phyloP scores from a whole-genome alignment of 2,329 filamentous ascomycete genomes.

The Trichophyton equinum region DNA sequence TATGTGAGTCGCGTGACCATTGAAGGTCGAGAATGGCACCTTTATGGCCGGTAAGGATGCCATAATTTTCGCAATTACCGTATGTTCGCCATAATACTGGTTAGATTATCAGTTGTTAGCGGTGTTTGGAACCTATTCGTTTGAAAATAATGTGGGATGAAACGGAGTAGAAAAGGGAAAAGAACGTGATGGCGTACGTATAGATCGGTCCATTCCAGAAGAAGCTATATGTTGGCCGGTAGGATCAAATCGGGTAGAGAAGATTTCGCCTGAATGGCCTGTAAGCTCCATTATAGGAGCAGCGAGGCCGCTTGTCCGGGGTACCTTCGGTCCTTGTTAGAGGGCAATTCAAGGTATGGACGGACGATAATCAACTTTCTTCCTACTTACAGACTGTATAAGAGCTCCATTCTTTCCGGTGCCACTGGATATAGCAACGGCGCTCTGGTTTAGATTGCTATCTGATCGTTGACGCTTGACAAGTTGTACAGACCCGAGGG shows the following conservation, averaged over 20 bases:
- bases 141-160: not conserved
- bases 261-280: conserved; percentile 69
- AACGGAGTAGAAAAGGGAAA: not conserved
- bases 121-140: not conserved
- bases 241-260: conserved; percentile 79
- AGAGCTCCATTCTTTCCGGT: conserved; percentile 49
- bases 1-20: conserved; percentile 89
- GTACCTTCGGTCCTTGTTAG: conserved; percentile 41
- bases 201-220: conserved; percentile 85
- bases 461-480: conserved; percentile 81
- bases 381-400: conserved; percentile 51
- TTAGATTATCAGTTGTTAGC: not conserved
- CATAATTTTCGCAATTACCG: conserved; percentile 89
- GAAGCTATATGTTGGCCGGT: conserved; percentile 83
- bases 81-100: conserved; percentile 87
- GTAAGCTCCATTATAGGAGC: conserved; percentile 83
- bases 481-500: conserved; percentile 61
- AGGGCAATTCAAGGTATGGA: not conserved
- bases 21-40: conserved; percentile 84
- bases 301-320: conserved; percentile 69
- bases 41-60: conserved; percentile 74
- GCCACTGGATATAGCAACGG: conserved; percentile 46
- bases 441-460: conserved; percentile 39
- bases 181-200: conserved; percentile 46
- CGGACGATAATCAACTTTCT: not conserved